These are phyloP conservation scores for Trypanosoma rangeli DNA, from an alignment of 208 protist species.

Conservation along the genomic window DNA sequence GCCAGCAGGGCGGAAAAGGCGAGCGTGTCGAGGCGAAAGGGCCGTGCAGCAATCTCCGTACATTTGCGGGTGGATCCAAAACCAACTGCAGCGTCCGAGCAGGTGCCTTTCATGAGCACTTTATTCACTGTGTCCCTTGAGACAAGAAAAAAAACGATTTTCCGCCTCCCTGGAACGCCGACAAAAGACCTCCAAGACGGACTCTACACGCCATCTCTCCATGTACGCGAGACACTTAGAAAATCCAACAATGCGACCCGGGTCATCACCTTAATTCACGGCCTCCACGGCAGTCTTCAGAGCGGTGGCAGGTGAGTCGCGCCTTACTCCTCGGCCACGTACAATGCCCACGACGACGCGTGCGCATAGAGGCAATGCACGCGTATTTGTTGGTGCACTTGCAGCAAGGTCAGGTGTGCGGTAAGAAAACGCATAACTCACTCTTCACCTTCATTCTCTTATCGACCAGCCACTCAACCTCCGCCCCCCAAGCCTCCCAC, in stretches of 20 bases:
- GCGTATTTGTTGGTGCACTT: constrained; percentile 6
- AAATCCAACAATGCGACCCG: constrained; percentile 22
- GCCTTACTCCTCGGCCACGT: constrained; percentile 4
- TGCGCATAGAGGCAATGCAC: constrained; percentile 1
- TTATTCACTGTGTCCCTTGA: constrained; percentile 12
- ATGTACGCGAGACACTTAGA: constrained; percentile 25
- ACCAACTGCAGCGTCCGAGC: constrained; percentile 15
- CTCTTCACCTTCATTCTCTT: constrained; percentile 26
- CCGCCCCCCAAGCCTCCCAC: constrained; percentile 32
- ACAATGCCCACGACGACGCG: constrained; percentile 25
- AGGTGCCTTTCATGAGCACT: background rate
- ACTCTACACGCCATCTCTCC: constrained; percentile 21
- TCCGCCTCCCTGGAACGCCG: constrained; percentile 25
- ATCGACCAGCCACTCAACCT: constrained; percentile 16
- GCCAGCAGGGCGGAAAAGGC: constrained; percentile 5
- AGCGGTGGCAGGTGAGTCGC: constrained; percentile 13
- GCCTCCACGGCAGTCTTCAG: constrained; percentile 14
- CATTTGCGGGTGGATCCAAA: constrained; percentile 7
- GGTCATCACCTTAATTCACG: constrained; percentile 26
- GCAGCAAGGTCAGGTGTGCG: constrained; percentile 2
- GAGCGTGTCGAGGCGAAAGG: constrained; percentile 24
- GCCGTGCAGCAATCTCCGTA: constrained; percentile 8
- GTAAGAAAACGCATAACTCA: constrained; percentile 21
- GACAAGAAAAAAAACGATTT: constrained; percentile 18
- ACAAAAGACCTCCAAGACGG: constrained; percentile 10